These are phyloP conservation scores for Pichia exigua DNA, from an alignment of 805 yeast genomes.

Conservation along the genomic window DNA sequence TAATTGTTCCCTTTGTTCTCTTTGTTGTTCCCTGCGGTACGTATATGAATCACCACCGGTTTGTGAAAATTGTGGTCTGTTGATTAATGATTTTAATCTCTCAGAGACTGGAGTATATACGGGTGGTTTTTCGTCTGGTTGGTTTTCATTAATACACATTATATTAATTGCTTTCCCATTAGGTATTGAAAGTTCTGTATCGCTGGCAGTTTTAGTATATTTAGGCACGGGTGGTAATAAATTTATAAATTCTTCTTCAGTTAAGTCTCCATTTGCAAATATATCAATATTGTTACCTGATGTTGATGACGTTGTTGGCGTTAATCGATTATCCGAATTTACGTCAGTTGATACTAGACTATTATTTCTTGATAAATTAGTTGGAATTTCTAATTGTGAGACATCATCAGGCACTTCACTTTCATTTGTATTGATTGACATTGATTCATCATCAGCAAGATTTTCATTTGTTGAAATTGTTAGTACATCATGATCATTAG, in stretches of 20 bases:
- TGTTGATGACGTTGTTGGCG: not conserved
- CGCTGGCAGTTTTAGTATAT: constrained; percentile 21
- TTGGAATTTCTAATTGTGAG: constrained; percentile 9
- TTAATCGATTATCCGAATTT: constrained; percentile 1
- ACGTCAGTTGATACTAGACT: not conserved
- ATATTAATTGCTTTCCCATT: constrained; percentile 23
- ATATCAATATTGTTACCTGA: not conserved
- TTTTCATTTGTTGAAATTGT: not conserved
- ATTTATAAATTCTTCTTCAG: constrained; percentile 18
- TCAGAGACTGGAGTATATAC: constrained; percentile 29
- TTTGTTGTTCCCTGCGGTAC: constrained; percentile 1
- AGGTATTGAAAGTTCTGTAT: constrained; percentile 22
- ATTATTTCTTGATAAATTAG: not conserved
- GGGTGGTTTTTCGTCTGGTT: constrained; percentile 30
- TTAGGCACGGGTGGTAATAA: constrained; percentile 26
- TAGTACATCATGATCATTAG: not conserved
- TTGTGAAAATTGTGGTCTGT: constrained; percentile 23
- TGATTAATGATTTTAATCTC: constrained; percentile 13
- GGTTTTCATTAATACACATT: constrained; percentile 17
- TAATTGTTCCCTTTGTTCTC: not conserved
- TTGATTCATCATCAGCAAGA: not conserved
- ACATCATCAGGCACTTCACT: constrained; percentile 1
- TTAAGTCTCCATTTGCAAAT: constrained; percentile 3
- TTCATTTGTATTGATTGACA: not conserved
- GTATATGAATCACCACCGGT: constrained; percentile 21